Conservation (phyloP, 495 filamentous ascomycete species). For the Pseudevernia furfuracea region DNA sequence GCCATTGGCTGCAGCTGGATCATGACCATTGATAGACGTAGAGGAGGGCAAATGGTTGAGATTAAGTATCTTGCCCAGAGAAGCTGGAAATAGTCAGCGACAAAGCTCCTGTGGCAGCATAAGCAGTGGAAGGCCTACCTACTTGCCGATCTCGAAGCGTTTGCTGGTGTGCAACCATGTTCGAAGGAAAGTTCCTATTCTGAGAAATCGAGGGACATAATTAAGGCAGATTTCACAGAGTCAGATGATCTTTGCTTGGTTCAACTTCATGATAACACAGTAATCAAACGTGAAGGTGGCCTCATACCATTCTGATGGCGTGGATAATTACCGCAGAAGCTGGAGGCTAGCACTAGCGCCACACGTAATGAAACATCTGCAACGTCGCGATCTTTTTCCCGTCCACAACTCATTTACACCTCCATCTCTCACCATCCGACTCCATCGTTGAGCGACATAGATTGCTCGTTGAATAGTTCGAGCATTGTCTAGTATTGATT, state of each 20-base stretch:
- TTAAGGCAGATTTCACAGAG: not conserved
- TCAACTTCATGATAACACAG: not conserved
- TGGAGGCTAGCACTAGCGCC: slow-evolving; percentile 8
- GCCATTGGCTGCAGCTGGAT: slow-evolving; percentile 45
- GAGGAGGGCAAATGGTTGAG: slow-evolving; percentile 67
- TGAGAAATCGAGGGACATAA: slow-evolving; percentile 10
- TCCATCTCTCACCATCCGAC: slow-evolving; percentile 10
- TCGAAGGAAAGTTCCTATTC: slow-evolving; percentile 20
- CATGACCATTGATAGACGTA: slow-evolving; percentile 48
- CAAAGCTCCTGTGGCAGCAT: slow-evolving; percentile 14
- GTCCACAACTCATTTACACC: slow-evolving; percentile 8
- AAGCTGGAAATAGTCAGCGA: slow-evolving; percentile 51
- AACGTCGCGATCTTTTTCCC: slow-evolving; percentile 18
- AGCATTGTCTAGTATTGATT: slow-evolving; percentile 10
- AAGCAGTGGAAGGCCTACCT: slow-evolving; percentile 50
- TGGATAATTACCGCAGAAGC: slow-evolving; percentile 3
- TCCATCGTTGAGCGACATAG: slow-evolving; percentile 15
- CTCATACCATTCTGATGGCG: not conserved
- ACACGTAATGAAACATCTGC: not conserved
- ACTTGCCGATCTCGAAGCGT: slow-evolving; percentile 95
- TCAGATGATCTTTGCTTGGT: not conserved
- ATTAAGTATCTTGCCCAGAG: slow-evolving; percentile 93
- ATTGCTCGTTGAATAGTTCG: slow-evolving; percentile 11
- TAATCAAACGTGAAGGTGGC: not conserved
- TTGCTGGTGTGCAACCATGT: slow-evolving; percentile 65